These are phyloP conservation scores for Solanum microdontum DNA, from an alignment of 257 asterid genomes.

Conservation along the genomic window DNA sequence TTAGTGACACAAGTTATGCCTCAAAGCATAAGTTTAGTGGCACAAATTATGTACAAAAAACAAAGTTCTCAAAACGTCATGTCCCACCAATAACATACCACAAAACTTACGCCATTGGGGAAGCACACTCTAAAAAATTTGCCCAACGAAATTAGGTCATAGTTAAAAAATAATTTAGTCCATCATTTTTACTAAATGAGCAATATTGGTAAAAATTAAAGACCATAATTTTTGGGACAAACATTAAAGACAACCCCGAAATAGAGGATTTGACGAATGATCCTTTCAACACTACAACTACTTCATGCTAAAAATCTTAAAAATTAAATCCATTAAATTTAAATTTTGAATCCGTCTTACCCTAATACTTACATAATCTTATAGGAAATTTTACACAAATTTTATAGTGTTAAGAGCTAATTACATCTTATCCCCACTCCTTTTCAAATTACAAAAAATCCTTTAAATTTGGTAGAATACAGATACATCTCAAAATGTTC, in stretches of 20 bases:
- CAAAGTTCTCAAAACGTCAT: no score
- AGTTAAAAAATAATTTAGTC: not conserved
- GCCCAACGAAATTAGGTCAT: not conserved
- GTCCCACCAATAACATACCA: not conserved
- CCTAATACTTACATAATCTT: no score
- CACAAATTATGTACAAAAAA: not conserved
- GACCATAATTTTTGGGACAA: not conserved
- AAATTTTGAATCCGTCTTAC: not conserved
- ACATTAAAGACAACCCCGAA: not conserved
- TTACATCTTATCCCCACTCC: no score
- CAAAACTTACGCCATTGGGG: not conserved
- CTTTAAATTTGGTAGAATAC: no score
- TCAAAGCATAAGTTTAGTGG: not conserved
- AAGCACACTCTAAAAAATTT: no score
- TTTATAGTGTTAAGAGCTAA: no score
- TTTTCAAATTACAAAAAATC: no score
- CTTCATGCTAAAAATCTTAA: not conserved
- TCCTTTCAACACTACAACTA: not conserved
- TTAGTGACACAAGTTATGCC: not conserved
- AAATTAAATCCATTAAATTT: no score
- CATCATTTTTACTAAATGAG: not conserved
- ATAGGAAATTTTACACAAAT: no score
- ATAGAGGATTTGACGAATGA: not conserved
- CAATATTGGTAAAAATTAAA: not conserved
- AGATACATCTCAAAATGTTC: not conserved